phyloP scores from a whole-genome alignment of 2,329 filamentous ascomycete species.

The Uncinocarpus reesii region DNA sequence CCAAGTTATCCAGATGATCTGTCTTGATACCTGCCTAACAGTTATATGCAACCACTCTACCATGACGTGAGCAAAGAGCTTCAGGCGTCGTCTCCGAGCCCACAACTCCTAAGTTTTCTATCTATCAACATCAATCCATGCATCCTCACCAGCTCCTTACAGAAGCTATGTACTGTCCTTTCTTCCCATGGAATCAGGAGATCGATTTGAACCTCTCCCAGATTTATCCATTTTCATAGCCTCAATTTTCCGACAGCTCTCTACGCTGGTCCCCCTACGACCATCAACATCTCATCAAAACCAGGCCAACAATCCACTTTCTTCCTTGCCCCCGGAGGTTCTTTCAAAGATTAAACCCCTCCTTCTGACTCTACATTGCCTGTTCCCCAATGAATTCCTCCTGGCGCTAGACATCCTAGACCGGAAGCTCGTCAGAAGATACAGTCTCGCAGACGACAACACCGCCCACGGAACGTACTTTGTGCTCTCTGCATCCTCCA shows the following conservation, averaged over 20 bases:
- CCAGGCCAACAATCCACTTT: slow-evolving; percentile 10
- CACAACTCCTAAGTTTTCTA: too few relatives aligned
- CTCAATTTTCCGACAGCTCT: slow-evolving; percentile 7
- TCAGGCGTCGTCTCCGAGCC: too few relatives aligned
- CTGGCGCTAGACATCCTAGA: slow-evolving; percentile 84
- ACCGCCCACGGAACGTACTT: slow-evolving; percentile 43
- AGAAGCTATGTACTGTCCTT: neutral
- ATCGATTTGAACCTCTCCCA: neutral
- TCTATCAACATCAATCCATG: neutral
- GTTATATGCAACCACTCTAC: too few relatives aligned
- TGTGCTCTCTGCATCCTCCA: slow-evolving; percentile 48
- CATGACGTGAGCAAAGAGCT: too few relatives aligned
- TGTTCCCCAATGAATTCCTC: slow-evolving; percentile 72
- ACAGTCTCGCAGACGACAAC: slow-evolving; percentile 4
- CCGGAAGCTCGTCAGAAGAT: slow-evolving; percentile 53
- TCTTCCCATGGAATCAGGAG: neutral
- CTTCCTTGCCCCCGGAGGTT: slow-evolving; percentile 9
- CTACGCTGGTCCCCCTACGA: neutral
- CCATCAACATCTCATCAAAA: neutral
- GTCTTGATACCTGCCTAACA: too few relatives aligned
- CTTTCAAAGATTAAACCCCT: slow-evolving; percentile 40
- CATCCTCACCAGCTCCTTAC: too few relatives aligned
- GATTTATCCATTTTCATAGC: neutral
- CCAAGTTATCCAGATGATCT: too few relatives aligned
- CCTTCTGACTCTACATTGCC: slow-evolving; percentile 70